These are phyloP conservation scores for Paxillus involutus DNA, from an alignment of 768 basidiomycete genomes.

Conservation along the genomic window DNA sequence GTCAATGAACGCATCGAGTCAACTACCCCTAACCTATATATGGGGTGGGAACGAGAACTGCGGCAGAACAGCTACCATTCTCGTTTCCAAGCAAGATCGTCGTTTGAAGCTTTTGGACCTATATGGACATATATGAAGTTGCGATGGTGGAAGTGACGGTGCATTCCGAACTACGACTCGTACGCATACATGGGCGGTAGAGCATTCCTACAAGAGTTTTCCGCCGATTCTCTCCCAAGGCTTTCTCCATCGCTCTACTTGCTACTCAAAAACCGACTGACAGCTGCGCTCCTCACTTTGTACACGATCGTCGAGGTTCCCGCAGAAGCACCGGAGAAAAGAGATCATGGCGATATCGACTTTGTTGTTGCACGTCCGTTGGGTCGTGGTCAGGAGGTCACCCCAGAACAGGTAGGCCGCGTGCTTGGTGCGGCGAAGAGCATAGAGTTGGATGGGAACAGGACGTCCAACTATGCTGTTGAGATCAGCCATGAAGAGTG, in stretches of 20 bases:
- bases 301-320: slow-evolving; percentile 57
- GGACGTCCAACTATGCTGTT: slow-evolving; percentile 66
- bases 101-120: not conserved
- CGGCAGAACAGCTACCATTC: slow-evolving; percentile 5
- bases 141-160: not conserved
- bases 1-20: too few species aligned
- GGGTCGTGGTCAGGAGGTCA: slow-evolving; percentile 18
- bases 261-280: slow-evolving; percentile 46
- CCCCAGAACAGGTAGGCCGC: slow-evolving; percentile 37
- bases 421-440: slow-evolving; percentile 49
- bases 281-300: slow-evolving; percentile 40
- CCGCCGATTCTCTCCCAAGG: slow-evolving; percentile 54
- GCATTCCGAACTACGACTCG: not conserved
- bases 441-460: slow-evolving; percentile 48
- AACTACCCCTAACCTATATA: too few species aligned
- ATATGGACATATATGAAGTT: not conserved
- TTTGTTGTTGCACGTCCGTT: slow-evolving; percentile 55
- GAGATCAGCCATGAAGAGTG: slow-evolving; percentile 43
- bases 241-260: slow-evolving; percentile 56
- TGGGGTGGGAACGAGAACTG: too few species aligned
- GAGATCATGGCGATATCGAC: slow-evolving; percentile 69
- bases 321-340: slow-evolving; percentile 63
- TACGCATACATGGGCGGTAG: slow-evolving; percentile 60
- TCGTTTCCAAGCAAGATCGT: slow-evolving; percentile 13
- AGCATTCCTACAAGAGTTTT: slow-evolving; percentile 53